Conservation (phyloP, 2,329 filamentous ascomycete genomes). For the Sporothrix phasma region DNA sequence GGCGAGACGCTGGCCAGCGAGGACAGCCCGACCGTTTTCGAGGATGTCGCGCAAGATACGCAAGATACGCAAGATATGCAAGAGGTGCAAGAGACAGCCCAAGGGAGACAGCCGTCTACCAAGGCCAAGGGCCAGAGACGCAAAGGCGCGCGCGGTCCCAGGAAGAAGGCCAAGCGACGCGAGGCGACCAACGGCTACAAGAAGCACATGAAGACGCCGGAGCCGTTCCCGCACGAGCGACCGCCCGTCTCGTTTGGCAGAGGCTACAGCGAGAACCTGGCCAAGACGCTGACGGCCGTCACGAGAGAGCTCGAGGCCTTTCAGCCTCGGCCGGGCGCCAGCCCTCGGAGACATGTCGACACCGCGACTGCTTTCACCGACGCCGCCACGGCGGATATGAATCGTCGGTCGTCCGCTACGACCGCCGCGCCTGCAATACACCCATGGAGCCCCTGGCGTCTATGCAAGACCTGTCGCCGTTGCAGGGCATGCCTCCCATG, state of each 20-base stretch:
- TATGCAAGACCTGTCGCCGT: background rate
- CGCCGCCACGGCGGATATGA: background rate
- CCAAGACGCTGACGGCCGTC: background rate
- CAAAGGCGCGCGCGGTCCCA: background rate
- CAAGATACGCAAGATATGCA: too few relatives aligned
- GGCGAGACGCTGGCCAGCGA: background rate
- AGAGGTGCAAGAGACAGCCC: too few relatives aligned
- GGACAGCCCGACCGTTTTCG: background rate
- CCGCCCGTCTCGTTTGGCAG: background rate
- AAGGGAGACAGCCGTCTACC: background rate
- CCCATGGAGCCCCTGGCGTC: background rate
- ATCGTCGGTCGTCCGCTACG: background rate
- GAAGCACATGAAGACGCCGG: background rate
- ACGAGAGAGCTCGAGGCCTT: background rate
- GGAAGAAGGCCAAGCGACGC: background rate
- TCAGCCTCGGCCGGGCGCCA: background rate
- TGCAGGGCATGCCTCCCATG: background rate
- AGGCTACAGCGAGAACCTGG: slow-evolving; percentile 6
- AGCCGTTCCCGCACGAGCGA: slow-evolving; percentile 1
- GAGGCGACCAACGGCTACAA: background rate
- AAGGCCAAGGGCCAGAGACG: background rate
- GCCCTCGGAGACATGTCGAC: too few relatives aligned
- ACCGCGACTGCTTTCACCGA: too few relatives aligned
- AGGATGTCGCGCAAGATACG: background rate
- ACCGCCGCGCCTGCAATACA: background rate